Base-by-base conservation (phyloP, 108 stramenopile genomes). In the Fragilaria crotonensis region DNA sequence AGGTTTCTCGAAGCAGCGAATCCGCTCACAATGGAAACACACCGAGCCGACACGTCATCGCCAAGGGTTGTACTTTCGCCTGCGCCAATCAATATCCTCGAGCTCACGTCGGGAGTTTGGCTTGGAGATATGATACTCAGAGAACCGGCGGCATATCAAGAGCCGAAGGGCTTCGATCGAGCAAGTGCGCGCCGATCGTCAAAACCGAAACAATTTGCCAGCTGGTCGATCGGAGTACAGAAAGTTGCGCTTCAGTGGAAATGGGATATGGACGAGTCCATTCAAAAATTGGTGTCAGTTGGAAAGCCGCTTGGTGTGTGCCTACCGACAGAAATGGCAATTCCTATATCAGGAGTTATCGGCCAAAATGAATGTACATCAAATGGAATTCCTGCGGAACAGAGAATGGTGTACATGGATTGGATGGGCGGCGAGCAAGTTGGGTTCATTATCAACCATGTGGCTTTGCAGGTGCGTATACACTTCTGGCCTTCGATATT, bases 41-140 rank as follows among this genome's bases (percentile, higher is more conserved):
- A 36, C 25, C 31, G 48, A 28, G 18, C n/a, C 48, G 18, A 48
- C 9, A 2, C 18, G 3, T 4, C 45, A 27, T n/a, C 3, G 3
- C 46, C 58, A 32, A 53, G 25, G 7, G 5, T 14, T 20, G 11
- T 22, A 22, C 67, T 87, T 54, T 33, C 75, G 31, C 59, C 56
- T 31, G 72, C 80, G 61, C 21, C 64, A 0, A 68, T 80, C 4
- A 74, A 59, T 22, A 58, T 90, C 50, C 70, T 83, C 23, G 84
- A 81, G 49, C 48, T 86, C 21, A 71, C 71, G 5, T 75, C 74
- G 32, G 90, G 90, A 4, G 71, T 78, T 54, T 91, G 81, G 73
- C 56, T 87, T 0, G 90, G 90, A 5, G 90, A 91, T 66, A 62
- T 72, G 5, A 72, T 87, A 14, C 62, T 91, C 55, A 75, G 90